phyloP scores from a whole-genome alignment of 192 early-diverging fungal species.

The Coemansia umbellata region DNA sequence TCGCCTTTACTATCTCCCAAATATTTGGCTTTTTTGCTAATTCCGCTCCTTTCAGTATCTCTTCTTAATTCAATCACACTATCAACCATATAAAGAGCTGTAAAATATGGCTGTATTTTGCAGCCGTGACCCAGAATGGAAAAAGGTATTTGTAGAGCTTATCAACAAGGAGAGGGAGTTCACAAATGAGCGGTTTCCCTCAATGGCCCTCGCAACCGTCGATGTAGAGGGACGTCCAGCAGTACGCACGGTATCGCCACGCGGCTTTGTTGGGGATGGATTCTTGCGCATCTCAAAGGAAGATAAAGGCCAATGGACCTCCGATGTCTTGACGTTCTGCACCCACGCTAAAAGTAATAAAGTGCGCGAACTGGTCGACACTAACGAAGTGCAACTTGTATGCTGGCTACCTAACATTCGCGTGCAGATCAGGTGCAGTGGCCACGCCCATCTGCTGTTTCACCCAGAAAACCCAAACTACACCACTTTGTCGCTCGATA shows the following conservation, averaged over 20 bases:
- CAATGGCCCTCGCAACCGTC: conserved; percentile 37
- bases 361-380: conserved; percentile 33
- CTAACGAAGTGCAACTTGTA: conserved; percentile 36
- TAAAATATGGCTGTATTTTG: conserved; percentile 8
- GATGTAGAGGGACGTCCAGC: conserved; percentile 39
- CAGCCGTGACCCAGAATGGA: conserved; percentile 46
- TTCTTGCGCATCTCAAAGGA: conserved; percentile 25
- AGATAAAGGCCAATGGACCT: conserved; percentile 41
- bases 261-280: conserved; percentile 45
- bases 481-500: conserved; percentile 37
- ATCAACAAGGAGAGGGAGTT: conserved; percentile 20
- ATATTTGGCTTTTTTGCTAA: no score
- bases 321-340: conserved; percentile 44
- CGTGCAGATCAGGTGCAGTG: conserved; percentile 40
- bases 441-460: conserved; percentile 39
- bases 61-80: no score
- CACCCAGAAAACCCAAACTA: conserved; percentile 47
- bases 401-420: conserved; percentile 25
- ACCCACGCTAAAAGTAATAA: conserved; percentile 49
- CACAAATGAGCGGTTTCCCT: conserved; percentile 23
- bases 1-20: no score
- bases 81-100: no score
- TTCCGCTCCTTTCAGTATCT: background rate
- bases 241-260: conserved; percentile 40
- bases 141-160: conserved; percentile 25